Conservation (phyloP, 345 rosid species). For the Dovyalis caffra region DNA sequence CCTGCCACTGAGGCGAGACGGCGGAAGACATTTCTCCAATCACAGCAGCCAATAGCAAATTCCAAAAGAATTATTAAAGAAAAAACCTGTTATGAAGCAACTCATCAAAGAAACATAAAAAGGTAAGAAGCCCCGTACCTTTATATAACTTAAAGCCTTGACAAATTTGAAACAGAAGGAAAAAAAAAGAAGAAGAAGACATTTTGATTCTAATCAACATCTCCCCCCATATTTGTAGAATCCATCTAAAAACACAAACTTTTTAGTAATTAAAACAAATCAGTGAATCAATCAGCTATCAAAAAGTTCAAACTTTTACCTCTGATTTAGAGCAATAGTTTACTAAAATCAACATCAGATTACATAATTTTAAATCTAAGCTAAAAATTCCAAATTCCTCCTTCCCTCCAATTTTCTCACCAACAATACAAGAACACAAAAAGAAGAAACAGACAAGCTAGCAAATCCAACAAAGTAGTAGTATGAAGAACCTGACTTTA, state of each 20-base stretch:
- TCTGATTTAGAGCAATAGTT: background rate
- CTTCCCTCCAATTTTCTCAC: background rate
- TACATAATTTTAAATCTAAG: background rate
- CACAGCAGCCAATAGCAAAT: constrained; percentile 11
- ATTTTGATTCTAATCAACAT: background rate
- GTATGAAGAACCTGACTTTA: background rate
- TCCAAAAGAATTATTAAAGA: background rate
- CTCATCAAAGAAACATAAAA: background rate
- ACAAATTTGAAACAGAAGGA: background rate
- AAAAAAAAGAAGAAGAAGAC: background rate
- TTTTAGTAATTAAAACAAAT: background rate
- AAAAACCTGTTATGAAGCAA: background rate
- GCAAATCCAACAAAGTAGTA: background rate
- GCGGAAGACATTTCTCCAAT: constrained; percentile 67
- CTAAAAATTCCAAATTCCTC: background rate
- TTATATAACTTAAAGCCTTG: background rate
- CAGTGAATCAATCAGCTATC: background rate
- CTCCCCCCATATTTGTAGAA: background rate
- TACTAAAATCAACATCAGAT: background rate
- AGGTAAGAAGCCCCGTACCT: background rate
- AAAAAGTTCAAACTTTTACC: background rate
- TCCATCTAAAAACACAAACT: background rate
- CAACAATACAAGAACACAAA: background rate
- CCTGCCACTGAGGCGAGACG: constrained; percentile 80
- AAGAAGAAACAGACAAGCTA: background rate